Base-by-base conservation (phyloP, 2,329 filamentous ascomycete species). In the Ophiostoma sp. region DNA sequence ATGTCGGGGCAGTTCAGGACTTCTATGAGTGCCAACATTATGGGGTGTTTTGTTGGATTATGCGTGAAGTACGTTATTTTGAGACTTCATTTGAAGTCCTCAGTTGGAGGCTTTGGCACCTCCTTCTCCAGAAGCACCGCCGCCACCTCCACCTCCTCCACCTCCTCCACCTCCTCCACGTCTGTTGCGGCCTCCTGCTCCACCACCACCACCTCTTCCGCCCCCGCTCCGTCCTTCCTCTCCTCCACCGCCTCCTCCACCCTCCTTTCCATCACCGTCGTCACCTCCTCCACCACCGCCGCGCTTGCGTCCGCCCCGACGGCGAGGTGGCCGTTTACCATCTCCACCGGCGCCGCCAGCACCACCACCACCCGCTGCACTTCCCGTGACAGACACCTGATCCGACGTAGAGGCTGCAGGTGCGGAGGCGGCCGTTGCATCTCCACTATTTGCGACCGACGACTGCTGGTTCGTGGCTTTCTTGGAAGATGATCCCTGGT, bases 241-340 rank as follows among this genome's bases (percentile, higher is more conserved):
- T 9, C 33, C 33, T 25, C 22, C 25, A 36, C 68, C 71, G 17
- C 52, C 33, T 33, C 61, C 45, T 63, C 25, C 36, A 8, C 69
- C 36, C 59, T 72, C 71, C 28, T 72, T 72, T 15, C 22, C 63
- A 19, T 69, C 70, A 1, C 69, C 70, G 9, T 59, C 71, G 5
- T 69, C 73, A 39, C 66, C 72, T 0, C 72, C 70, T 3, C 69
- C 73, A 0, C 71, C 73, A 0, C 71, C 74, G 12, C 75, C 75
- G 11, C 76, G 73, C 52, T 75, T 70, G 22, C 75, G 66, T 25
- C 75, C 72, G 19, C 76, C 75, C 57, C 72, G 72, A 11, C 76
- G 73, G 57, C 77, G 72, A 22, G 74, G 72, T 50, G 70, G 66
- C 63, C 77, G 74, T 68, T 76, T 77, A 3, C 63, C 63, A 15